A percentile compares a stretch with the other conserved stretches of the same genome.
Conservation (phyloP, 495 filamentous ascomycete species). For the Neurospora tetraspora region DNA sequence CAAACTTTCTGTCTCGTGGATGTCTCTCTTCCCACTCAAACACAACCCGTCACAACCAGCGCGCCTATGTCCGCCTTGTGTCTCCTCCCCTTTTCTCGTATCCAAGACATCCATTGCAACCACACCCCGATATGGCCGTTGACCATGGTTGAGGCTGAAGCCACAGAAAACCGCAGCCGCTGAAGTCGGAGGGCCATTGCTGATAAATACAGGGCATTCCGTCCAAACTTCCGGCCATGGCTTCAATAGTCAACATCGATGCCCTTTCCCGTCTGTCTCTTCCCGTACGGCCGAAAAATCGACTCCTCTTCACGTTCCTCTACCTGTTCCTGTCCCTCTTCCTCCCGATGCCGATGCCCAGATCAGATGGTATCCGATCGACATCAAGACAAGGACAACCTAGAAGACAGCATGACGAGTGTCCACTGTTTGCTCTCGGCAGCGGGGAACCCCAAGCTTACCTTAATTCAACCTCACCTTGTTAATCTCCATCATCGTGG, state of each 20-base stretch:
- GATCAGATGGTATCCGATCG: not conserved
- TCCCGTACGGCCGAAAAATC: not conserved
- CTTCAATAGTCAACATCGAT: not conserved
- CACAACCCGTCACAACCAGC: not conserved
- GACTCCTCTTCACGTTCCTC: not conserved
- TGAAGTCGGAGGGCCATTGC: not conserved
- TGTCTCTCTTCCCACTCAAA: not conserved
- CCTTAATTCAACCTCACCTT: not conserved
- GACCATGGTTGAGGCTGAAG: not conserved
- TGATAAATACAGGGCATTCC: no score
- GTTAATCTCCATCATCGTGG: no score
- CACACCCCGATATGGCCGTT: not conserved
- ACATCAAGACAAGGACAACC: not conserved
- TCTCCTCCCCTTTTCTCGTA: not conserved
- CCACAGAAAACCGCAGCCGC: not conserved
- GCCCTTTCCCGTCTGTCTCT: not conserved
- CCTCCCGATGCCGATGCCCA: not conserved
- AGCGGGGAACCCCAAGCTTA: not conserved
- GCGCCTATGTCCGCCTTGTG: not conserved
- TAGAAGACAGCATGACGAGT: not conserved
- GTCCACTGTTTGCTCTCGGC: not conserved
- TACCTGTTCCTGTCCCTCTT: not conserved
- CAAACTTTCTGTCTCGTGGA: not conserved
- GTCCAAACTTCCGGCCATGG: no score
- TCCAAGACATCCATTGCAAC: not conserved